phyloP scores from a whole-genome alignment of 441 rosid species.

The Geranium incanum region DNA sequence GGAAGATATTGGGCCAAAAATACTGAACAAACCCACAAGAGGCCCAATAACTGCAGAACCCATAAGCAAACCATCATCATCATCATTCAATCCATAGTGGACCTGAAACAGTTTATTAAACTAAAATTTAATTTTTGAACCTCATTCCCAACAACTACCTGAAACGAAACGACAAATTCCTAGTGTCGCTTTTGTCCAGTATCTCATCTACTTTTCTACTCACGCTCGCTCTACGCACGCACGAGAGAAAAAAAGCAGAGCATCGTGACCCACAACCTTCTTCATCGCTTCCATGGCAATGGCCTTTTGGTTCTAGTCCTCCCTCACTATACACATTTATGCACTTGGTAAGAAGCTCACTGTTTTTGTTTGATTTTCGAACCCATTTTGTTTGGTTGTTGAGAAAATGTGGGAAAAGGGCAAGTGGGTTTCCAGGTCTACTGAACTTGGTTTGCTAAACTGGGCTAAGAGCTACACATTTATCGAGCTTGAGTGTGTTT shows the following conservation, averaged over 20 bases:
- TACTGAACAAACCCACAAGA: no score
- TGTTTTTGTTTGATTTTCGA: not conserved
- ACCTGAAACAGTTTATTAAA: not conserved
- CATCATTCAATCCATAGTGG: not conserved
- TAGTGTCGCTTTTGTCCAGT: not conserved
- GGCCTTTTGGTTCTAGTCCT: not conserved
- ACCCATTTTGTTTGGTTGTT: not conserved
- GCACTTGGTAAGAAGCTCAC: not conserved
- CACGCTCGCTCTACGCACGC: constrained; percentile 1
- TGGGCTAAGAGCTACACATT: not conserved
- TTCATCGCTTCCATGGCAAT: not conserved
- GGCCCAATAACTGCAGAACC: no score
- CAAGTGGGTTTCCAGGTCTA: not conserved
- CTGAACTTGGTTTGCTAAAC: not conserved
- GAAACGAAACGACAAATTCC: constrained; percentile 5
- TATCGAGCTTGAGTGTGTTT: not conserved
- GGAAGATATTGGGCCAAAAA: no score
- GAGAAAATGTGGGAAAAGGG: not conserved
- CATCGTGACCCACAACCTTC: not conserved
- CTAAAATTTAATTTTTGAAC: not conserved
- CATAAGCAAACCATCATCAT: no score
- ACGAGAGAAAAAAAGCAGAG: not conserved
- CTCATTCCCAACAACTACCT: not conserved
- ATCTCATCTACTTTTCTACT: not conserved
- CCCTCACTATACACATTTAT: not conserved